phyloP scores from a whole-genome alignment of 2,329 filamentous ascomycete species.

The Diaporthe vexans region DNA sequence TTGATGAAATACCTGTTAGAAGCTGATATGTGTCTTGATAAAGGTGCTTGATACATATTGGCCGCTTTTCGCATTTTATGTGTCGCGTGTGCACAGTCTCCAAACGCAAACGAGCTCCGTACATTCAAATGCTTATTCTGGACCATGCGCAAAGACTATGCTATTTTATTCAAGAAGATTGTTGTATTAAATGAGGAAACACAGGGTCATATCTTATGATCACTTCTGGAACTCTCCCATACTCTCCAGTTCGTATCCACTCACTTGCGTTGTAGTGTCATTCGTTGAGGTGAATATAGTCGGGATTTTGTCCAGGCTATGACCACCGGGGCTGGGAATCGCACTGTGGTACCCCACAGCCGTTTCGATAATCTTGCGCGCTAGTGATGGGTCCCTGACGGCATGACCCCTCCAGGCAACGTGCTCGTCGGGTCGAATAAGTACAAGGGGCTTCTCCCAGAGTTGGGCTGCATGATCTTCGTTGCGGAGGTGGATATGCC shows the following conservation, averaged over 20 bases:
- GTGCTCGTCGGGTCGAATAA: conserved; percentile 42
- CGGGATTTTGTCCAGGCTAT: background rate
- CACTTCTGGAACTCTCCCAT: conserved; percentile 24
- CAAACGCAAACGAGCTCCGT: too few relatives aligned
- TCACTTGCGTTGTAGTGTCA: background rate
- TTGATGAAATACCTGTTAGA: too few relatives aligned
- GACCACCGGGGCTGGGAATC: too few relatives aligned
- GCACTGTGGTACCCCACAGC: background rate
- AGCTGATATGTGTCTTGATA: too few relatives aligned
- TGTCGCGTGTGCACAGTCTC: too few relatives aligned
- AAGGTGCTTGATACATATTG: too few relatives aligned
- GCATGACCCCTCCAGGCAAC: conserved; percentile 41
- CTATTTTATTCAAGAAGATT: too few relatives aligned
- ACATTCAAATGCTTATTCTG: too few relatives aligned
- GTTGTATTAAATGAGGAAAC: too few relatives aligned
- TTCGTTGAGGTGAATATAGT: background rate
- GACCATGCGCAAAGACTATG: too few relatives aligned
- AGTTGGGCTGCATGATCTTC: conserved; percentile 37
- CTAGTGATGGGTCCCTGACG: background rate
- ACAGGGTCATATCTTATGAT: background rate
- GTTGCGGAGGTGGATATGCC: conserved; percentile 16
- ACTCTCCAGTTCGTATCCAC: background rate
- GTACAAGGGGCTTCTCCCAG: conserved; percentile 39
- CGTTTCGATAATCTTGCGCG: conserved; percentile 17
- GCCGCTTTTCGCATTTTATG: too few relatives aligned